Conservation (phyloP, 2,329 filamentous ascomycete genomes). For the Eurotiales sp. region DNA sequence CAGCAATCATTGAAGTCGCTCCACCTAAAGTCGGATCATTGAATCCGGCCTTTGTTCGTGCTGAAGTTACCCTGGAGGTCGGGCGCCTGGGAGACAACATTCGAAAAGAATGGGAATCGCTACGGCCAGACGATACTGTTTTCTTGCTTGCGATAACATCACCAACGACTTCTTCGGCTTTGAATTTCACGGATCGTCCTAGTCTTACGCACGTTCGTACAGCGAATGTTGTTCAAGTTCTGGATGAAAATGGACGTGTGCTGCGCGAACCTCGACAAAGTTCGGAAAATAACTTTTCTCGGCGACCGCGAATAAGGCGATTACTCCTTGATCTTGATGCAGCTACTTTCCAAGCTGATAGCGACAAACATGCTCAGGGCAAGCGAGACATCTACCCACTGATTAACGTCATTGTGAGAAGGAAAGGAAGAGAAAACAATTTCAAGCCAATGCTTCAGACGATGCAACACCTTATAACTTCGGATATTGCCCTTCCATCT, state of each 20-base stretch:
- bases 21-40: slow-evolving; percentile 79
- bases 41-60: slow-evolving; percentile 77
- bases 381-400: slow-evolving; percentile 75
- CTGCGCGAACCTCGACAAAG: slow-evolving; percentile 56
- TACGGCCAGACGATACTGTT: slow-evolving; percentile 82
- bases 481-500: slow-evolving; percentile 77
- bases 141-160: slow-evolving; percentile 78
- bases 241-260: slow-evolving; percentile 77
- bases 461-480: slow-evolving; percentile 78
- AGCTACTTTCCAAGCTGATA: slow-evolving; percentile 71
- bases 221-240: slow-evolving; percentile 79
- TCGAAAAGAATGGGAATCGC: slow-evolving; percentile 81
- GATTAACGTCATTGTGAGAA: slow-evolving; percentile 80
- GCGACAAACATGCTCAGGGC: slow-evolving; percentile 60
- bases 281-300: slow-evolving; percentile 60
- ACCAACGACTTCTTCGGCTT: neutral
- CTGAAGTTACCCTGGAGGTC: slow-evolving; percentile 81
- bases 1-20: slow-evolving; percentile 80
- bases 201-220: slow-evolving; percentile 66
- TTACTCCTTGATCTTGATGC: slow-evolving; percentile 80
- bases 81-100: slow-evolving; percentile 71
- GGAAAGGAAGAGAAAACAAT: slow-evolving; percentile 88
- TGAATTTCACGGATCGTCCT: slow-evolving; percentile 6
- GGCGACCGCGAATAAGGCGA: slow-evolving; percentile 59
- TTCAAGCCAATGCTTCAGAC: slow-evolving; percentile 92